Evolutionary conservation across 2,329 filamentous ascomycete species (phyloP), one percentile per base, ranked within the genome.

Genomic region (Karstenula rhodostoma): DNA sequence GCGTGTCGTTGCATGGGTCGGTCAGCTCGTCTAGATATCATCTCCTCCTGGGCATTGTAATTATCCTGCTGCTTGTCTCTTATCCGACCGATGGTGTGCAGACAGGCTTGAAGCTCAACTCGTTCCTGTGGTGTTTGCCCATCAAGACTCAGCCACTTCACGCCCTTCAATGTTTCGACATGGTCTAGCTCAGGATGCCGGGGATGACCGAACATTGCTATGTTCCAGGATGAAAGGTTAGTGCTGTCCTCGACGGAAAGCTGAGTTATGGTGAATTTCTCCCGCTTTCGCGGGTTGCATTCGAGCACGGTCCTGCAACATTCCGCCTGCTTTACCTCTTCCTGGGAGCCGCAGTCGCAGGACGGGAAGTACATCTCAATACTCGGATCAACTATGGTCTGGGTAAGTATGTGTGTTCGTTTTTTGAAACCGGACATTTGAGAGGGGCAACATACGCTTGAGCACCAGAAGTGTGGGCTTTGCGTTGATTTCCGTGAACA

Each of bases 241-340:
- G 42, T 17, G 19, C 27, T 22, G 22, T 32, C 19, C n/a, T 44
- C 37, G 12, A 15, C 13, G 1, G 37, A 44, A 25, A 56, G 42
- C 22, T 33, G 52, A 44, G 13, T 56, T 44, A 44, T 29, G 23
- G 52, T n/a, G 27, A 56, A 56, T 8, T 44, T 32, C 10, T 53
- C 50, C 37, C 22, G 42, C 22, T 56, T 56, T 9, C 40, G 42
- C 22, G 52, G 27, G 52, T 47, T 56, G 22, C 27, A 44, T 56
- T 47, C 52, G 27, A 56, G 52, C n/a, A 56, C 52, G 2, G 52
- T 56, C 25, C 52, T 37, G 40, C 15, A 22, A 23, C 52, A 56
- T 19, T 37, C 29, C 22, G 40, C 32, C 23, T 44, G 27, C 9
- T 56, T 44, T 27, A 19, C 27, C 37, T 44, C 37, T 22, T 56